These are phyloP conservation scores for Liquidambar formosana DNA, from an alignment of 164 flowering plant species.

Conservation along the genomic window DNA sequence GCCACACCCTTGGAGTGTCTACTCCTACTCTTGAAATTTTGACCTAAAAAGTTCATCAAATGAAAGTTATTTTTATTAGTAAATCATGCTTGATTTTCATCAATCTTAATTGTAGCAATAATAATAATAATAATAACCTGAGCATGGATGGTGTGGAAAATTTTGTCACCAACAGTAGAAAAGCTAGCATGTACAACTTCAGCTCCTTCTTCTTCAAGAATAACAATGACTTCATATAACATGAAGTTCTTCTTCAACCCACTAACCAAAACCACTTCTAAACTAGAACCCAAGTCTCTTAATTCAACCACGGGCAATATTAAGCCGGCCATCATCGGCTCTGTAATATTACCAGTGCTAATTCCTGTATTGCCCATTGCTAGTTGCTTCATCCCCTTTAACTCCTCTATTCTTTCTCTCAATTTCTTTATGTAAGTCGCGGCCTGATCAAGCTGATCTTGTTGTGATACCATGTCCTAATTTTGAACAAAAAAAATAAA, in stretches of 20 bases:
- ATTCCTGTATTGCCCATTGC: conserved; percentile 1
- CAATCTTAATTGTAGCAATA: background rate
- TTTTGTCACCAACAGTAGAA: conserved; percentile 32
- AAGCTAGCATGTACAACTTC: conserved; percentile 45
- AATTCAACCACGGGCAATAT: conserved; percentile 47
- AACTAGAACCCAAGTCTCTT: conserved; percentile 37
- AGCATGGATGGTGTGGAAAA: conserved; percentile 48
- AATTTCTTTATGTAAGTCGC: conserved; percentile 34
- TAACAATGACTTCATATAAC: conserved; percentile 39
- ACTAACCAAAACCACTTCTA: conserved; percentile 46
- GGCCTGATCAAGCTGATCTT: conserved; percentile 39
- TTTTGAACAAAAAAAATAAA: too few species aligned
- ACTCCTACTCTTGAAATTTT: conserved; percentile 52
- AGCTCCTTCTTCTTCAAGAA: conserved; percentile 55
- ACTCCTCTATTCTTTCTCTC: conserved; percentile 31
- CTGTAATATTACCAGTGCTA: background rate
- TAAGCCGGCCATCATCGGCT: background rate
- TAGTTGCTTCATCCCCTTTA: conserved; percentile 32
- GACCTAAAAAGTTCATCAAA: conserved; percentile 29
- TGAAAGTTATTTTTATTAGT: background rate
- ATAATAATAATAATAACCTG: conserved; percentile 29
- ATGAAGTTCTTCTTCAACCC: conserved; percentile 40
- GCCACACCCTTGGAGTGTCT: conserved; percentile 42
- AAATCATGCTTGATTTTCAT: too few species aligned
- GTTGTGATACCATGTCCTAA: conserved; percentile 37